These are phyloP conservation scores for Scheffersomyces segobiensis DNA, from an alignment of 1,139 yeast genomes.

Conservation along the genomic window DNA sequence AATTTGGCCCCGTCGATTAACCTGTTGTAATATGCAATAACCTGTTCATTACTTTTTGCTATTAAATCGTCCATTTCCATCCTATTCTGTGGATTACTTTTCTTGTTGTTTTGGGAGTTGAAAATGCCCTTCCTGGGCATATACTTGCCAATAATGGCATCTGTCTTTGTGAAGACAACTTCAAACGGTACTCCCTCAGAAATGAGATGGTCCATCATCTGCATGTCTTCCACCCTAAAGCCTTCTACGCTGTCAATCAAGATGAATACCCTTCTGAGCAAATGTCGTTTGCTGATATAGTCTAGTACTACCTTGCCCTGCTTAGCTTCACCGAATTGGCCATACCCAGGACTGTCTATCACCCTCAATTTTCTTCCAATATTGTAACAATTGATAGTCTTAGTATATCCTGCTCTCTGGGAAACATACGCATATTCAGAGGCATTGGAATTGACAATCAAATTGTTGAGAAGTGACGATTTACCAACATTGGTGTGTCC, in stretches of 20 bases:
- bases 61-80: constrained; percentile 10
- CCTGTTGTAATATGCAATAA: constrained; percentile 23
- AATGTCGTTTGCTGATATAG: constrained; percentile 55
- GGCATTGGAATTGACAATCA: constrained; percentile 35
- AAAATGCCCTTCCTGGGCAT: constrained; percentile 11
- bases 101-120: constrained; percentile 1
- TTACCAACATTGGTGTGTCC: constrained; percentile 89
- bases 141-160: constrained; percentile 40
- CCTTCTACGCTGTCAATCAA: constrained; percentile 63
- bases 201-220: constrained; percentile 51
- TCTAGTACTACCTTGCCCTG: constrained; percentile 72
- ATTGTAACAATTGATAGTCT: constrained; percentile 72
- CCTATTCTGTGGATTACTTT: constrained; percentile 7
- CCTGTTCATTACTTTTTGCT: constrained; percentile 21
- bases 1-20: constrained; percentile 25
- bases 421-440: constrained; percentile 55
- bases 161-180: constrained; percentile 74
- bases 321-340: constrained; percentile 55
- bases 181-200: constrained; percentile 67
- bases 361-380: constrained; percentile 62
- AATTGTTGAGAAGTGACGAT: constrained; percentile 67
- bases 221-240: constrained; percentile 54
- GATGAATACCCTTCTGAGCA: constrained; percentile 58
- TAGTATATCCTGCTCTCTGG: constrained; percentile 71
- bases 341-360: constrained; percentile 89